phyloP scores from a whole-genome alignment of 306 rosid species.

The Trifolium fragiferum region DNA sequence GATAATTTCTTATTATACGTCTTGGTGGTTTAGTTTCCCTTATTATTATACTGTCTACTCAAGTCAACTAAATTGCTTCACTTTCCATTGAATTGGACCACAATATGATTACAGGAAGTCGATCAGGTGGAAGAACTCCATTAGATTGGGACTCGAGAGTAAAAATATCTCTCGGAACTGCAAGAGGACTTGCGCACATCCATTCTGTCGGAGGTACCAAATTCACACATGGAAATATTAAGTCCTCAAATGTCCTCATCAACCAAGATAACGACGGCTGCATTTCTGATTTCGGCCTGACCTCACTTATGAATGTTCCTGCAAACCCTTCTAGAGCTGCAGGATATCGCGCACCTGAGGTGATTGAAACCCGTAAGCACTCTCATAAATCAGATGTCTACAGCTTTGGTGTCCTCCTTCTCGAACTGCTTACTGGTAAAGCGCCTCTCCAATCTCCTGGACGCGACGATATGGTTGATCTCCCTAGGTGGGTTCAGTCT shows the following conservation, averaged over 20 bases:
- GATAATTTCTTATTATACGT: slow-evolving; percentile 14
- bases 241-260: slow-evolving; percentile 88
- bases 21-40: neutral
- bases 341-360: slow-evolving; percentile 96
- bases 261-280: slow-evolving; percentile 73
- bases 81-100: slow-evolving; percentile 24
- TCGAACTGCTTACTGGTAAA: slow-evolving; percentile 92
- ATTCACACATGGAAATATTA: slow-evolving; percentile 86
- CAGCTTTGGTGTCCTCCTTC: slow-evolving; percentile 90
- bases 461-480: slow-evolving; percentile 93
- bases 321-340: slow-evolving; percentile 79
- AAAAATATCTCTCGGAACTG: slow-evolving; percentile 77
- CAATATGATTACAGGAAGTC: slow-evolving; percentile 62
- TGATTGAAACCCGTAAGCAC: slow-evolving; percentile 85
- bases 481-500: slow-evolving; percentile 97
- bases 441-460: slow-evolving; percentile 92
- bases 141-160: slow-evolving; percentile 84
- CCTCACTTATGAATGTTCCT: slow-evolving; percentile 83
- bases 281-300: slow-evolving; percentile 87
- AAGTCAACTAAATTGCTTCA: neutral
- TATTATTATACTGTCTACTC: slow-evolving; percentile 8
- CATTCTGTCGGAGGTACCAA: slow-evolving; percentile 86
- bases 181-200: slow-evolving; percentile 83
- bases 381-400: slow-evolving; percentile 93
- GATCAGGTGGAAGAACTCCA: slow-evolving; percentile 69